These are phyloP conservation scores for Colletotrichum lupini DNA, from an alignment of 2,329 filamentous ascomycete genomes.

Conservation along the genomic window DNA sequence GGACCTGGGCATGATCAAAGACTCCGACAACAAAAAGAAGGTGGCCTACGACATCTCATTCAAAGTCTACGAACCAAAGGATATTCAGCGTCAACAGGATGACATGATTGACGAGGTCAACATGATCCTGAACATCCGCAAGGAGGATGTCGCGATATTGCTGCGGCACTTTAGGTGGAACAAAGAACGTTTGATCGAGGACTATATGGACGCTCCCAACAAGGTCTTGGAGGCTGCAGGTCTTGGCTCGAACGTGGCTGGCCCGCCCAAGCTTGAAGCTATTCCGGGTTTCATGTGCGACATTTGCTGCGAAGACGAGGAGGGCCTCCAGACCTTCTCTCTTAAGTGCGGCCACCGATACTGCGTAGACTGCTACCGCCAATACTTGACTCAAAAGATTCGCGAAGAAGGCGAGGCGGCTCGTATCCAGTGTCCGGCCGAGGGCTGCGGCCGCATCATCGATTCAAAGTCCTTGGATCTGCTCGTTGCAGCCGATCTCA, in stretches of 20 bases:
- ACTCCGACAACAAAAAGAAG: constrained; percentile 76
- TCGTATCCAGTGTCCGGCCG: constrained; percentile 90
- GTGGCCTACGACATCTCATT: constrained; percentile 86
- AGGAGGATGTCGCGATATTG: constrained; percentile 91
- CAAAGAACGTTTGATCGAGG: constrained; percentile 92
- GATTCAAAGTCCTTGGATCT: constrained; percentile 89
- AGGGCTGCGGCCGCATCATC: constrained; percentile 88
- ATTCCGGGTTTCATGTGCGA: constrained; percentile 87
- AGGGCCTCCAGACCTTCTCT: constrained; percentile 83
- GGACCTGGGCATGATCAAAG: constrained; percentile 65
- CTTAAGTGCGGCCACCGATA: constrained; percentile 96
- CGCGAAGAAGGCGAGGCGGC: constrained; percentile 95
- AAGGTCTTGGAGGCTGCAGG: constrained; percentile 87
- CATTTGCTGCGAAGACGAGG: constrained; percentile 93
- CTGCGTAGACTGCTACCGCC: constrained; percentile 90
- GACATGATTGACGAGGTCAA: constrained; percentile 90
- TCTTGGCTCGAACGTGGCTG: constrained; percentile 72
- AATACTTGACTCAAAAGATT: constrained; percentile 94
- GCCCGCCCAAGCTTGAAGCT: constrained; percentile 74
- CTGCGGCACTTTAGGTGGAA: constrained; percentile 94
- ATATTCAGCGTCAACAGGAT: constrained; percentile 88
- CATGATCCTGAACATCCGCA: constrained; percentile 87
- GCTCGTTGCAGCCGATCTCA: constrained; percentile 70
- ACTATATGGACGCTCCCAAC: constrained; percentile 91
- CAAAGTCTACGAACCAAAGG: constrained; percentile 80